Evolutionary conservation across 257 asterid genomes (phyloP).

Genomic region (Craterostigma plantagineum): DNA sequence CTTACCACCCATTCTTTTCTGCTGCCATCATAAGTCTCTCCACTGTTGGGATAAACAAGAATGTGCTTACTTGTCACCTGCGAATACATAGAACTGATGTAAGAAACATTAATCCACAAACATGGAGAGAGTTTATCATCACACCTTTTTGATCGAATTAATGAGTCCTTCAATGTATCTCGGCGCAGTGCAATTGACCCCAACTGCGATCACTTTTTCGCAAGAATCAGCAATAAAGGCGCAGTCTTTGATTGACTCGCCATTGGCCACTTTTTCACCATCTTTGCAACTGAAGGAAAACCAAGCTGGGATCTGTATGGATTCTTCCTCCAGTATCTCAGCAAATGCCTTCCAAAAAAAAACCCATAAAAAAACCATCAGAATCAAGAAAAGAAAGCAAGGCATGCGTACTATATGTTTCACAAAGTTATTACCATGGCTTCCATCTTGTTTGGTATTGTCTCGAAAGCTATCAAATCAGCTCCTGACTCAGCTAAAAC

Average conservation of each 20-base stretch:
- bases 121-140: not conserved
- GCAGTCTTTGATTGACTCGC: constrained; percentile 48
- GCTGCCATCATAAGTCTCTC: constrained; percentile 60
- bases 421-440: constrained; percentile 52
- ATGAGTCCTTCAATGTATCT: constrained; percentile 46
- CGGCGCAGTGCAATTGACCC: constrained; percentile 80
- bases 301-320: constrained; percentile 44
- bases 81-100: not conserved
- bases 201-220: constrained; percentile 34
- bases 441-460: constrained; percentile 68
- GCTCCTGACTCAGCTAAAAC: constrained; percentile 70
- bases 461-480: constrained; percentile 74
- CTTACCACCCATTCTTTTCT: constrained; percentile 77
- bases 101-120: not conserved
- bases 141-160: constrained; percentile 38
- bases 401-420: too few relatives aligned
- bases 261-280: constrained; percentile 38
- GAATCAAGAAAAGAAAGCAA: not conserved
- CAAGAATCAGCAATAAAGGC: constrained; percentile 46
- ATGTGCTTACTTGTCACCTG: constrained; percentile 62
- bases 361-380: not conserved
- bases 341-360: constrained; percentile 35
- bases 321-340: constrained; percentile 59
- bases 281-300: constrained; percentile 60
- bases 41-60: constrained; percentile 75